phyloP scores from a whole-genome alignment of 2,329 filamentous ascomycete species.

The Exophiala viscosa region DNA sequence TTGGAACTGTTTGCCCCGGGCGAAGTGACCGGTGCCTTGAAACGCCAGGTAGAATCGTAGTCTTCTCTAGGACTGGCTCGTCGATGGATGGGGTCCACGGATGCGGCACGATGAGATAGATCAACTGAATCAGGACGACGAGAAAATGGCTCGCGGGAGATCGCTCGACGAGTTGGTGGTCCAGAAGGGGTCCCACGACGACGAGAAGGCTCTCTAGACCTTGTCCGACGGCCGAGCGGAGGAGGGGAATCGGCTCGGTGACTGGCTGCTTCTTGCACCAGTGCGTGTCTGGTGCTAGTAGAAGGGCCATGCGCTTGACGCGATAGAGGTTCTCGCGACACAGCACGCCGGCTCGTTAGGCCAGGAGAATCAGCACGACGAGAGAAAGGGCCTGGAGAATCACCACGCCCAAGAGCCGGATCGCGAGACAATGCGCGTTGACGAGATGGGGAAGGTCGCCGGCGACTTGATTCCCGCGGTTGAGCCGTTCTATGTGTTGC shows the following conservation, averaged over 20 bases:
- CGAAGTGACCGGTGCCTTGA: not conserved
- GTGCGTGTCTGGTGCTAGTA: not conserved
- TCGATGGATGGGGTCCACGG: slow-evolving; percentile 13
- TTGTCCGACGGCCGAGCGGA: slow-evolving; percentile 1
- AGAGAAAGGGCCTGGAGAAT: not conserved
- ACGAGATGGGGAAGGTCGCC: not conserved
- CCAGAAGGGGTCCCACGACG: not conserved
- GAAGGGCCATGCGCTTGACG: not conserved
- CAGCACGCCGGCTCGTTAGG: not conserved
- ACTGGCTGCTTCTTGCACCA: not conserved
- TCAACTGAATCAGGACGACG: slow-evolving; percentile 11
- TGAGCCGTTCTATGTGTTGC: slow-evolving; percentile 5
- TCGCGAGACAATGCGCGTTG: slow-evolving; percentile 5
- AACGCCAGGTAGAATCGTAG: not conserved
- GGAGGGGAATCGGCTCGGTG: not conserved
- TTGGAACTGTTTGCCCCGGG: not conserved
- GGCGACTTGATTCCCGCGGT: slow-evolving; percentile 7
- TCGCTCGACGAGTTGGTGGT: slow-evolving; percentile 2
- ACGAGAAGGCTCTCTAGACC: slow-evolving; percentile 5
- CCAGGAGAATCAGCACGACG: slow-evolving; percentile 4
- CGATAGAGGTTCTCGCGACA: not conserved
- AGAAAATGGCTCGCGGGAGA: slow-evolving; percentile 11
- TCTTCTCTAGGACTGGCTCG: slow-evolving; percentile 11
- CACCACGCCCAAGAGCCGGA: not conserved
- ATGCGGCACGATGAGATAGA: slow-evolving; percentile 12